These are phyloP conservation scores for Nitzschia sp. DNA, from an alignment of 108 stramenopile species.

Conservation along the genomic window DNA sequence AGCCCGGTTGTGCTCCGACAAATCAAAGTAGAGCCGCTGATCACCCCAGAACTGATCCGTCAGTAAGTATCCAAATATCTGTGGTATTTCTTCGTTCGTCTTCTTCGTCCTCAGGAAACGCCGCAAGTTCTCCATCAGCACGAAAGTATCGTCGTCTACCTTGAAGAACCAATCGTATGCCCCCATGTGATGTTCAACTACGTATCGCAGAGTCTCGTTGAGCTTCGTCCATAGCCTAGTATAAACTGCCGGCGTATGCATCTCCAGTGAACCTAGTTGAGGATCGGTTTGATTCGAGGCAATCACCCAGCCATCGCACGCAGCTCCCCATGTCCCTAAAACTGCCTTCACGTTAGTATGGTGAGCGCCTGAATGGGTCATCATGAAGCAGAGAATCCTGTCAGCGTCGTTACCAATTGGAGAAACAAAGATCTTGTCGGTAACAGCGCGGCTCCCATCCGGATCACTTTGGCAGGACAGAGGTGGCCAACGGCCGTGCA, in stretches of 20 bases:
- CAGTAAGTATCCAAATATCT: conserved; percentile 10
- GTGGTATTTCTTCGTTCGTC: neutral
- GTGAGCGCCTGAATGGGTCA: conserved; percentile 6
- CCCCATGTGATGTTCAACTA: neutral
- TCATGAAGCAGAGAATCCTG: conserved; percentile 17
- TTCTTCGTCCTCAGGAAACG: neutral
- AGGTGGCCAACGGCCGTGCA: neutral
- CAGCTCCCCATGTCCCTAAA: conserved; percentile 7
- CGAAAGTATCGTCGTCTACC: conserved; percentile 16
- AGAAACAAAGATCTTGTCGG: neutral
- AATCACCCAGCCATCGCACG: conserved; percentile 13
- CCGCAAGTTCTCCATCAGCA: conserved; percentile 13
- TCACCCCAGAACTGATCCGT: conserved; percentile 2
- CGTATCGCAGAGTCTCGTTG: conserved; percentile 3
- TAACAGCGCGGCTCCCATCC: neutral
- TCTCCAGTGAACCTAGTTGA: neutral
- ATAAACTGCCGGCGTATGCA: conserved; percentile 2
- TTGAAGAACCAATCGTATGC: conserved; percentile 9
- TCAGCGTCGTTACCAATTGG: neutral
- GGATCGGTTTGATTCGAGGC: conserved; percentile 15
- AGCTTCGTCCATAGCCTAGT: conserved; percentile 9
- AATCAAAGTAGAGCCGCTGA: conserved; percentile 3
- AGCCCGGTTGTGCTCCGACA: neutral
- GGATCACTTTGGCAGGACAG: neutral
- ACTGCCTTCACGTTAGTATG: conserved; percentile 8